A percentile compares a stretch with the other conserved stretches of the same genome.
phyloP scores from a whole-genome alignment of 176 grass and related monocot species.

The Eragrostis curvula region DNA sequence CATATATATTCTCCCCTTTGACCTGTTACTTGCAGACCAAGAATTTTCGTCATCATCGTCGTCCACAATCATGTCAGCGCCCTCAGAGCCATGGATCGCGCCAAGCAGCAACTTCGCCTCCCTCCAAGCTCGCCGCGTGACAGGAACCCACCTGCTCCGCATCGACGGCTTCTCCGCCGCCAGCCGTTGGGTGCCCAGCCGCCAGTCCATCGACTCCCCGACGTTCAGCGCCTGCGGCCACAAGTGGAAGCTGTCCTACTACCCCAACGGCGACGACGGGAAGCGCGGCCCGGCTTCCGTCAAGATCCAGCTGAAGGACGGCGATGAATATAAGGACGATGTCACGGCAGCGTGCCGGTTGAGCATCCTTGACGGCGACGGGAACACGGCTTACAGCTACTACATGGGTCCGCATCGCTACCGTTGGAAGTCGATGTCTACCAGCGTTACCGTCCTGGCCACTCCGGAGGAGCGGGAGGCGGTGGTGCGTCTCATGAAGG shows the following conservation, averaged over 20 bases:
- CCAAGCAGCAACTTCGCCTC: no score
- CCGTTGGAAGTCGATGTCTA: no score
- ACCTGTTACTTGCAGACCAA: no score
- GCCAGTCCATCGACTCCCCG: background rate
- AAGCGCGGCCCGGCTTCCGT: background rate
- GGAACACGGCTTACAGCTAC: background rate
- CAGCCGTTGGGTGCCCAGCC: no score
- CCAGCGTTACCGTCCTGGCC: no score
- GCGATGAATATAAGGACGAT: accelerated
- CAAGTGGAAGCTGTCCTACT: background rate
- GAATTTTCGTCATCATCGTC: no score
- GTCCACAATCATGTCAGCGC: no score
- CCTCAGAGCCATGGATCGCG: no score
- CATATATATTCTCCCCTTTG: no score
- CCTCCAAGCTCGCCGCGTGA: no score
- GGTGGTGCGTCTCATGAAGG: background rate
- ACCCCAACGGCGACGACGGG: background rate
- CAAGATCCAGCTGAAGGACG: background rate
- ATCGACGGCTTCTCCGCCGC: background rate
- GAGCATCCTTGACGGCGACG: background rate
- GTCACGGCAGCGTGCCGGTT: background rate
- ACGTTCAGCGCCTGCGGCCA: background rate
- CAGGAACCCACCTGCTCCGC: background rate
- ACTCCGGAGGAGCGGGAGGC: background rate
- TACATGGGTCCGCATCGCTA: accelerated